These are phyloP conservation scores for Dothistroma pini DNA, from an alignment of 2,329 filamentous ascomycete genomes.

Conservation along the genomic window DNA sequence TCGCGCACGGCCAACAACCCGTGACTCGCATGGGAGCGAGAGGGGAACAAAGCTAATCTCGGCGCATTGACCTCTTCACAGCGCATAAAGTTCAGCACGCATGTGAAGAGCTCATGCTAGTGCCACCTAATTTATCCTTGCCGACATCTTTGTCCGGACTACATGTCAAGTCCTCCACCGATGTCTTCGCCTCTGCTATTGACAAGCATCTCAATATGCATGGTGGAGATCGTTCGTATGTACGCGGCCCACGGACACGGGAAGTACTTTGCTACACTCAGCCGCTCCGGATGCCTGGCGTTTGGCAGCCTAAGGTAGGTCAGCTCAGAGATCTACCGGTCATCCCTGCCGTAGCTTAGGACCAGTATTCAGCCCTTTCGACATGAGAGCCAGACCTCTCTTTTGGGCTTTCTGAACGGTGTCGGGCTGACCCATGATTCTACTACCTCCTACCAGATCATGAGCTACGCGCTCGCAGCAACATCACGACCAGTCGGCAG, in stretches of 20 bases:
- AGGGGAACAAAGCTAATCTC: background rate
- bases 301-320: background rate
- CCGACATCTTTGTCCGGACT: background rate
- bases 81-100: background rate
- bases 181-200: background rate
- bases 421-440: too few relatives aligned
- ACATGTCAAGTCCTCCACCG: background rate
- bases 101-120: background rate
- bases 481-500: too few relatives aligned
- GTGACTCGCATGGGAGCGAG: background rate
- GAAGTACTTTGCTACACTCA: background rate
- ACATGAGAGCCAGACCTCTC: too few relatives aligned
- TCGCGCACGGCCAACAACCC: background rate
- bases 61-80: background rate
- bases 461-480: too few relatives aligned
- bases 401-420: too few relatives aligned
- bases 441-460: too few relatives aligned
- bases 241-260: background rate
- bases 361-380: background rate
- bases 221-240: background rate
- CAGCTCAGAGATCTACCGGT: background rate
- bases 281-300: background rate
- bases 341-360: background rate
- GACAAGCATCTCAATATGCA: background rate
- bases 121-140: background rate